These are phyloP conservation scores for Macrolepiota dolichaula DNA, from an alignment of 768 basidiomycete genomes.

Conservation along the genomic window DNA sequence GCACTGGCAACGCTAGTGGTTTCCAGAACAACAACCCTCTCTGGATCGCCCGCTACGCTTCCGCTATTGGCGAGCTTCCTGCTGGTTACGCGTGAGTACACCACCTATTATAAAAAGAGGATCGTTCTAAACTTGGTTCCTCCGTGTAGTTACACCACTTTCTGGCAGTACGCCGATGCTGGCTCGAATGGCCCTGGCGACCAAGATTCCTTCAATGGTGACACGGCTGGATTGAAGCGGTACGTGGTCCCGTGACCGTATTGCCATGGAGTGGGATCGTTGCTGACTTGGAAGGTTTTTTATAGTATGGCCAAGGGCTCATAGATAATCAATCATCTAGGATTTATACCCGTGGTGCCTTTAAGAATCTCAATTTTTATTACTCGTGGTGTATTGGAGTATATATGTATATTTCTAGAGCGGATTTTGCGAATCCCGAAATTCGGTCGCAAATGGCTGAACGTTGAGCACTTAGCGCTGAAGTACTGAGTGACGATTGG, in stretches of 20 bases:
- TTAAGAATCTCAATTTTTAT: not conserved
- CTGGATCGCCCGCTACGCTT: conserved; percentile 56
- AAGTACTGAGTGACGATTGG: not conserved
- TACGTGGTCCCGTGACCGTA: not conserved
- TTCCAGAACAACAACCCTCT: conserved; percentile 54
- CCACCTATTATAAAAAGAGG: not conserved
- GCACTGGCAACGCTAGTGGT: conserved; percentile 54
- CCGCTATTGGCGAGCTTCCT: conserved; percentile 49
- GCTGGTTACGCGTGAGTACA: conserved; percentile 49
- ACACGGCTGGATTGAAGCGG: conserved; percentile 8
- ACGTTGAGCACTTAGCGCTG: no score
- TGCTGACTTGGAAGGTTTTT: not conserved
- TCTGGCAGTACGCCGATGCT: conserved; percentile 52
- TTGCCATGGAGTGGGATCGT: not conserved
- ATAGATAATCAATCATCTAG: not conserved
- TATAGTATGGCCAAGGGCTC: conserved; percentile 2
- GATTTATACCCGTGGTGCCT: not conserved
- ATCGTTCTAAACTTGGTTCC: not conserved
- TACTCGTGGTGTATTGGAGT: not conserved
- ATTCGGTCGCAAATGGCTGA: not conserved
- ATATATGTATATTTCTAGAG: not conserved
- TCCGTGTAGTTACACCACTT: conserved; percentile 28
- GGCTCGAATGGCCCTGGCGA: conserved; percentile 45
- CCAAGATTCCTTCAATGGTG: conserved; percentile 56
- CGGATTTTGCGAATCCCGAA: not conserved